Evolutionary conservation across 2,329 filamentous ascomycete species (phyloP), one percentile per base, ranked within the genome.

Genomic region (Trichoderma pleuroti): DNA sequence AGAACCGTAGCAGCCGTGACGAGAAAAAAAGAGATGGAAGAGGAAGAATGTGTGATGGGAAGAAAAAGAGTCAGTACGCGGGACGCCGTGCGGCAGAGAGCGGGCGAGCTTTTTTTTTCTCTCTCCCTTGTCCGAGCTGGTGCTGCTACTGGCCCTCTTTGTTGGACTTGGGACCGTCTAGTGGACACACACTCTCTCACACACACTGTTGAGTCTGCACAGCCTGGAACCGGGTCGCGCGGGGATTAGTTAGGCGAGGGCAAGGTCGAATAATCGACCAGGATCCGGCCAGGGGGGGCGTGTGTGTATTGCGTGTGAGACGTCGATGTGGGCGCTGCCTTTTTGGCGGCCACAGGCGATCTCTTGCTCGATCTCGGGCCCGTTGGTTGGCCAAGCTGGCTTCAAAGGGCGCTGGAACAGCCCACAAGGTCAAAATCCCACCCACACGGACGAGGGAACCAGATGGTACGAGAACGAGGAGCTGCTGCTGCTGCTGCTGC

Each of bases 1-100:
- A 84, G 81, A 83, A 81, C 77, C 78, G 78, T 79, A 78, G 79
- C 78, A 81, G 80, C 75, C 78, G 80, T 80, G 79, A 80, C 78
- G 78, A 77, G 77, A 75, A 77, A 76, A 77, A 77, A 67, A 70
- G 76, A 77, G 77, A 78, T 78, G 78, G 76, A 79, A 73, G 76
- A 76, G 73, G 73, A 73, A 69, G 65, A 72, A 70, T 72, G 74
- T 74, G 73, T 74, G 72, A 74, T 75, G 74, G 74, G 73, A 70
- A 73, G 26, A 28, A 42, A 72, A 74, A 76, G 76, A 77, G 74
- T 75, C 74, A 76, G 72, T 70, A 28, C 78, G 79, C 74, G 76
- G 73, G 77, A 78, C 76, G 76, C 76, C 76, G 77, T 70, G 78
- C 77, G 76, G 75, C 74, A 75, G 77, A 77, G 72, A 77, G 77